Percentiles rank a stretch among this genome's conserved stretches.
phyloP scores from a whole-genome alignment of 768 basidiomycete species.

The Chalciporus piperatus region DNA sequence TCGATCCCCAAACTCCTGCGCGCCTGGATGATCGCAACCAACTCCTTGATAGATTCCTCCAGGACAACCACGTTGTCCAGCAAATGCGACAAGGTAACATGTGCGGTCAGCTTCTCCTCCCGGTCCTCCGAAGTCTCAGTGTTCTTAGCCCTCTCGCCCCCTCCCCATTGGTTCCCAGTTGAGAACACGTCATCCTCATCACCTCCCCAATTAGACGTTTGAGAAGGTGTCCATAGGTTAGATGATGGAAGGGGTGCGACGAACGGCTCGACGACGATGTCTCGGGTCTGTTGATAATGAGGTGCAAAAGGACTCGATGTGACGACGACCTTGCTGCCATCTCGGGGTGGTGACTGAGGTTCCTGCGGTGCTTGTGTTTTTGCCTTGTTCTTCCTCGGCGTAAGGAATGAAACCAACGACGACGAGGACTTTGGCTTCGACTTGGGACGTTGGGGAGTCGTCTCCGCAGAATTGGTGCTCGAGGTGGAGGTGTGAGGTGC shows the following conservation, averaged over 20 bases:
- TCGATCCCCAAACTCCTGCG: conserved; percentile 83
- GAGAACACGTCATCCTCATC: conserved; percentile 75
- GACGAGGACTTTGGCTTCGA: conserved; percentile 53
- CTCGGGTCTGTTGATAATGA: conserved; percentile 78
- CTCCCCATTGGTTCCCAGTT: conserved; percentile 43
- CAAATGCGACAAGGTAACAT: conserved; percentile 75
- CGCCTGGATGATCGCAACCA: conserved; percentile 82
- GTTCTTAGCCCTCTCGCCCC: conserved; percentile 28
- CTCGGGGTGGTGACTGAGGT: conserved; percentile 46
- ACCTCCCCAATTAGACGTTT: conserved; percentile 47
- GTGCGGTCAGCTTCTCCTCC: conserved; percentile 32
- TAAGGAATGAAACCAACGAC: conserved; percentile 73
- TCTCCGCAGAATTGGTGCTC: conserved; percentile 29
- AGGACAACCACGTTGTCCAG: conserved; percentile 93
- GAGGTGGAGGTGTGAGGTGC: conserved; percentile 21
- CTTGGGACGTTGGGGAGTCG: conserved; percentile 41
- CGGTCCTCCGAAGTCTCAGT: conserved; percentile 16
- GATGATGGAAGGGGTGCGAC: conserved; percentile 55
- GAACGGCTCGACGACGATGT: conserved; percentile 70
- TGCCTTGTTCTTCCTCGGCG: conserved; percentile 68
- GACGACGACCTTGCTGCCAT: conserved; percentile 41
- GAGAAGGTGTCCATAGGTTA: conserved; percentile 63
- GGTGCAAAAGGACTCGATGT: conserved; percentile 77
- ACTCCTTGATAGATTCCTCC: conserved; percentile 94
- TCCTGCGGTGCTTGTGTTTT: conserved; percentile 34